Evolutionary conservation across 805 yeast genomes (phyloP).

Genomic region (Yarrowia divulgata): DNA sequence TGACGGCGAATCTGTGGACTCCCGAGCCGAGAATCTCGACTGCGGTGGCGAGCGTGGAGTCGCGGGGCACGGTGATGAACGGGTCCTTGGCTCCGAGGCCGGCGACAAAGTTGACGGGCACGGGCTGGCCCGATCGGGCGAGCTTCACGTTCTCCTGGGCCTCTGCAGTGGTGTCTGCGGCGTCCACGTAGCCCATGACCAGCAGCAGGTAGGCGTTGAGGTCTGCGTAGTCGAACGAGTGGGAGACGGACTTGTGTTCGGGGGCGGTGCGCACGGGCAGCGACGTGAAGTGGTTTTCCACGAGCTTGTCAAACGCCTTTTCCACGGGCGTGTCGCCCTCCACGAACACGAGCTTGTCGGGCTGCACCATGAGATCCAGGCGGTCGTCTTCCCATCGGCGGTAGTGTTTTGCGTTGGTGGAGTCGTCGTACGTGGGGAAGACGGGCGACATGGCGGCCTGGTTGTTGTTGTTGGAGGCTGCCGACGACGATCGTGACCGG

Average conservation of each 20-base stretch:
- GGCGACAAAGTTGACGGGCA: conserved; percentile 88
- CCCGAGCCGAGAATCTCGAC: conserved; percentile 93
- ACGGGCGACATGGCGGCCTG: conserved; percentile 38
- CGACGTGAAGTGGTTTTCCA: conserved; percentile 77
- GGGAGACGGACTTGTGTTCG: conserved; percentile 66
- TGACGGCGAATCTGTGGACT: conserved; percentile 90
- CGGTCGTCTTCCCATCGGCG: conserved; percentile 77
- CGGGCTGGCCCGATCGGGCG: conserved; percentile 88
- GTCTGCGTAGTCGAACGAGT: conserved; percentile 78
- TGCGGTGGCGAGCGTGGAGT: conserved; percentile 67
- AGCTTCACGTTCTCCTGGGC: conserved; percentile 57
- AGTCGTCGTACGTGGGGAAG: conserved; percentile 21
- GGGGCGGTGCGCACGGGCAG: conserved; percentile 66
- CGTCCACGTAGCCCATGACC: conserved; percentile 72
- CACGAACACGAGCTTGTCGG: conserved; percentile 75
- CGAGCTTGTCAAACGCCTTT: conserved; percentile 81
- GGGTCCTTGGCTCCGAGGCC: conserved; percentile 88
- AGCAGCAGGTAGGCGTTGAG: conserved; percentile 83
- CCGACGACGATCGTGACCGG: conserved; percentile 27
- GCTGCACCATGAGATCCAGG: conserved; percentile 76
- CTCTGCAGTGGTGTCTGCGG: conserved; percentile 43
- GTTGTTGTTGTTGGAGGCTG: conserved; percentile 30
- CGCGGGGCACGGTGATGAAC: conserved; percentile 75
- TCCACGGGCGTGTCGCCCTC: conserved; percentile 77
- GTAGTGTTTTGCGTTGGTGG: conserved; percentile 18